Conservation (phyloP, 225 moss, liverwort and hornwort genomes). For the Physcomitrellopsis africana region DNA sequence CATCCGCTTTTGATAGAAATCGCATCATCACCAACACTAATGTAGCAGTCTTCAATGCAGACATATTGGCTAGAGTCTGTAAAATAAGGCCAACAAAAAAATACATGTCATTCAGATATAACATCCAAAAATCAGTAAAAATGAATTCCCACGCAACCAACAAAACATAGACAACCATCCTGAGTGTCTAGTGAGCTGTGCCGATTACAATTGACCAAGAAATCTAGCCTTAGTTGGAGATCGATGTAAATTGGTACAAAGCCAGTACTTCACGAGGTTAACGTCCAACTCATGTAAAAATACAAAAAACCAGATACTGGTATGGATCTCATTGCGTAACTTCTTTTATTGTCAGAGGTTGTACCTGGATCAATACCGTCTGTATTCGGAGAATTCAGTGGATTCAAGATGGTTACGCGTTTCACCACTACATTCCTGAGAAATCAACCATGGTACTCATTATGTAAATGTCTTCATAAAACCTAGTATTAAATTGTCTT, state of each 20-base stretch:
- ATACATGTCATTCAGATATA: not conserved
- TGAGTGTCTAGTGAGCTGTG: not conserved
- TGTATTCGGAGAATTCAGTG: slow-evolving; percentile 54
- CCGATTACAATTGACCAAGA: too few relatives aligned
- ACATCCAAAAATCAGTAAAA: not conserved
- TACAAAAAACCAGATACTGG: not conserved
- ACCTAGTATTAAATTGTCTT: not conserved
- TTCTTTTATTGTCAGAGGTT: not conserved
- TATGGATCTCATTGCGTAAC: not conserved
- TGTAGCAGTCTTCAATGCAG: slow-evolving; percentile 88
- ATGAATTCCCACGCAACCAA: too few relatives aligned
- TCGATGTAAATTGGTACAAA: too few relatives aligned
- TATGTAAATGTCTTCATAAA: not conserved
- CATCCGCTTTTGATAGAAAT: slow-evolving; percentile 95
- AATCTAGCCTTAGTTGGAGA: too few relatives aligned
- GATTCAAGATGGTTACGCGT: slow-evolving; percentile 59
- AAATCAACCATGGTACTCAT: slow-evolving; percentile 1
- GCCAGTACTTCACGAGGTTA: not conserved
- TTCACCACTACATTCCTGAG: slow-evolving; percentile 57
- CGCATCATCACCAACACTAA: slow-evolving; percentile 84
- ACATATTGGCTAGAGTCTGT: slow-evolving; percentile 81
- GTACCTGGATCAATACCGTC: slow-evolving; percentile 64
- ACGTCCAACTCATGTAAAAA: not conserved
- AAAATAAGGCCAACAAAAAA: not conserved
- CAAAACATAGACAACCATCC: too few relatives aligned